These are phyloP conservation scores for Nidula microcarpa DNA, from an alignment of 768 basidiomycete genomes.

Conservation along the genomic window DNA sequence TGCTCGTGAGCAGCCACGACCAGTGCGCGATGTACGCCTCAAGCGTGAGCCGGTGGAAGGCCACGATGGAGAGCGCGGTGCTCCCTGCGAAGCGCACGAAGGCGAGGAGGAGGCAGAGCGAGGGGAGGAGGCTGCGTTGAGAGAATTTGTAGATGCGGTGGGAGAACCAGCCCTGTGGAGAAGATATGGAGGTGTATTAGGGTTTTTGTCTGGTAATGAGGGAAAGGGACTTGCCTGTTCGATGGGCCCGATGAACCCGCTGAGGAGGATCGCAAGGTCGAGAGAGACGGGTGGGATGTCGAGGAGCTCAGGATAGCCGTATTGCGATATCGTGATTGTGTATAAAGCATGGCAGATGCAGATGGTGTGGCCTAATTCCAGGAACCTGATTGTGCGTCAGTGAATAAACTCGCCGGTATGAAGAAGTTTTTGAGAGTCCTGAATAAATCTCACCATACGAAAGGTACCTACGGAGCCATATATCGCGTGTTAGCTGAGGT, in stretches of 20 bases:
- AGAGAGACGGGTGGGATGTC: slow-evolving; percentile 10
- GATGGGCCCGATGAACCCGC: slow-evolving; percentile 18
- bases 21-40: slow-evolving; percentile 7
- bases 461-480: neutral
- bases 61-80: slow-evolving; percentile 7
- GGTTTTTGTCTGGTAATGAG: no score
- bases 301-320: slow-evolving; percentile 11
- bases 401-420: neutral
- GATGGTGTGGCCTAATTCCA: slow-evolving; percentile 16
- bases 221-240: slow-evolving; percentile 6
- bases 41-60: slow-evolving; percentile 7
- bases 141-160: slow-evolving; percentile 16
- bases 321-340: slow-evolving; percentile 14
- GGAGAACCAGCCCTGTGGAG: slow-evolving; percentile 14
- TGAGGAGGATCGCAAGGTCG: slow-evolving; percentile 14
- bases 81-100: slow-evolving; percentile 11
- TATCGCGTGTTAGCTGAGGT: no score
- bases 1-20: slow-evolving; percentile 14
- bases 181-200: neutral
- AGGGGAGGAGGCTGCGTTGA: slow-evolving; percentile 5
- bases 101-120: slow-evolving; percentile 9
- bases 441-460: slow-evolving; percentile 1
- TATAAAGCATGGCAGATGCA: slow-evolving; percentile 16
- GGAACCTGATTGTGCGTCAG: slow-evolving; percentile 4
- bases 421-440: neutral